phyloP scores from a whole-genome alignment of 495 filamentous ascomycete species.

The Aspergillus kassunensis region DNA sequence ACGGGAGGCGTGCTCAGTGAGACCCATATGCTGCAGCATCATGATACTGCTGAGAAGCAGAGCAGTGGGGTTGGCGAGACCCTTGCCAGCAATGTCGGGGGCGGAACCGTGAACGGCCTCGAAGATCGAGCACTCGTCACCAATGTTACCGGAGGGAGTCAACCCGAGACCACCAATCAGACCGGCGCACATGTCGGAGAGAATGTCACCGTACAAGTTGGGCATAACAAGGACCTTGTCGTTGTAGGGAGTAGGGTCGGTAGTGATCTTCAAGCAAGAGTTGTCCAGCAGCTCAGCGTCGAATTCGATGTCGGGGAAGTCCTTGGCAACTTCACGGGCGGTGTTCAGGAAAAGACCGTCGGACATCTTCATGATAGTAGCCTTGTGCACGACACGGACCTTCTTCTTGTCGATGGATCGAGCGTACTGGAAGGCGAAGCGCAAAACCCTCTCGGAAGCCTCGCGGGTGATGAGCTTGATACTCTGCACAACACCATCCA shows the following conservation, averaged over 20 bases:
- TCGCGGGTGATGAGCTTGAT: constrained; percentile 98
- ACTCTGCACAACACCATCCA: constrained; percentile 96
- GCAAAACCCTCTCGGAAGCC: constrained; percentile 88
- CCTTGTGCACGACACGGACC: constrained; percentile 97
- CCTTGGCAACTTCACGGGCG: constrained; percentile 80
- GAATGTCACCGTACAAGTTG: constrained; percentile 98
- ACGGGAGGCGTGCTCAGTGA: constrained; percentile 74
- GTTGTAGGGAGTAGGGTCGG: constrained; percentile 90
- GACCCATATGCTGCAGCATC: constrained; percentile 99
- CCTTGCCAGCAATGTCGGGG: constrained; percentile 95
- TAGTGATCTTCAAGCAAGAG: constrained; percentile 96
- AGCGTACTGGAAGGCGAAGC: constrained; percentile 97
- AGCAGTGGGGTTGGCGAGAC: constrained; percentile 91
- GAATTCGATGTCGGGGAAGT: constrained; percentile 91
- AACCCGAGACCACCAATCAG: constrained; percentile 96
- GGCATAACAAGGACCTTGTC: constrained; percentile 99
- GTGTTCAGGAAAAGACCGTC: constrained; percentile 94
- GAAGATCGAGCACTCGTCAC: constrained; percentile 98
- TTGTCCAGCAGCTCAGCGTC: constrained; percentile 97
- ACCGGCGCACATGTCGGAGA: constrained; percentile 99
- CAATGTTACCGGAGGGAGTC: constrained; percentile 97
- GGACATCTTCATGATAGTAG: constrained; percentile 99
- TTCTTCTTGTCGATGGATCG: constrained; percentile 86
- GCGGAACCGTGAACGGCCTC: constrained; percentile 98
- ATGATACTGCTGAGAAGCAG: constrained; percentile 89